These are phyloP conservation scores for Xylaria sp. DNA, from an alignment of 2,329 filamentous ascomycete genomes.

Conservation along the genomic window DNA sequence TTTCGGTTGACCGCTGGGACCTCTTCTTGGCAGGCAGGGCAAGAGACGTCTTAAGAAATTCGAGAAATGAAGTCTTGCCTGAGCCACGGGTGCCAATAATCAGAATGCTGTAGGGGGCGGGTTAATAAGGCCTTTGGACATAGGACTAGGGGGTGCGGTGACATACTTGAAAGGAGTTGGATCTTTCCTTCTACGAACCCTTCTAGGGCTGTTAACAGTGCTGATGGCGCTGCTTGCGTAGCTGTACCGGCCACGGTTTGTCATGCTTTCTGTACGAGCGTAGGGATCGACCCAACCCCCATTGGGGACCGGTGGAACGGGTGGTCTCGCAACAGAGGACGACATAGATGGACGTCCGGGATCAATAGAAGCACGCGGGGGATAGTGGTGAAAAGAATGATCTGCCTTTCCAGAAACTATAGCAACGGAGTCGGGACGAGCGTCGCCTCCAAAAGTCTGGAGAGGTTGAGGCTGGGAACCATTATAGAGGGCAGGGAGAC, in stretches of 20 bases:
- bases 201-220: constrained; percentile 90
- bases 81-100: constrained; percentile 88
- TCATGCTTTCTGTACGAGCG: constrained; percentile 91
- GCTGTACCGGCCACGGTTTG: constrained; percentile 93
- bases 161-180: constrained; percentile 98
- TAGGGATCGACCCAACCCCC: constrained; percentile 78
- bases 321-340: constrained; percentile 63
- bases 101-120: constrained; percentile 72
- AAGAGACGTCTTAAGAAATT: constrained; percentile 90
- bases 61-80: constrained; percentile 96
- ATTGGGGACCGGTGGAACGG: constrained; percentile 71
- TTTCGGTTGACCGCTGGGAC: constrained; percentile 58
- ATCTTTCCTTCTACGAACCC: constrained; percentile 94
- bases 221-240: constrained; percentile 93
- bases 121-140: constrained; percentile 36
- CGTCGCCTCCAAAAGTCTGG: constrained; percentile 52
- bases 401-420: constrained; percentile 50
- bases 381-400: constrained; percentile 50
- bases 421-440: constrained; percentile 50
- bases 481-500: constrained; percentile 62
- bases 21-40: constrained; percentile 85
- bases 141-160: not conserved
- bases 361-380: constrained; percentile 65
- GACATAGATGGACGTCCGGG: constrained; percentile 56
- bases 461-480: constrained; percentile 50